Conservation (phyloP, 78 protist genomes). For the Dictyostelium discoideum region DNA sequence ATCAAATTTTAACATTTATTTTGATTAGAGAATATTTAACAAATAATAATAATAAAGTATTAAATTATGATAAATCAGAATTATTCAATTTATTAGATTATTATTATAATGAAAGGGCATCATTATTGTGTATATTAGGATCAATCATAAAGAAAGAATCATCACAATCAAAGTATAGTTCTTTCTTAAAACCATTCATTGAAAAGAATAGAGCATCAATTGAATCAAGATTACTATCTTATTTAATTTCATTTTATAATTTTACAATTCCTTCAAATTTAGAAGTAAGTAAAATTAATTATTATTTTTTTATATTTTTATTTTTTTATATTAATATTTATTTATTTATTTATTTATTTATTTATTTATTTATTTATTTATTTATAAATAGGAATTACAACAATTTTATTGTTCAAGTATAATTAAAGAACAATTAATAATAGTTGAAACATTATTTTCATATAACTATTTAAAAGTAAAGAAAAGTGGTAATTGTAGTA, state of each 20-base stretch:
- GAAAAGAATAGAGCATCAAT: conserved; percentile 6
- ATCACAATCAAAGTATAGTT: not conserved
- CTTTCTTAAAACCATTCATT: not conserved
- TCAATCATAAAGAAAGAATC: conserved; percentile 28
- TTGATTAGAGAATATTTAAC: conserved; percentile 30
- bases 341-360: not conserved
- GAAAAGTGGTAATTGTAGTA: not conserved
- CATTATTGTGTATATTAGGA: conserved; percentile 24
- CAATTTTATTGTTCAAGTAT: not conserved
- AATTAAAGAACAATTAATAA: conserved; percentile 16
- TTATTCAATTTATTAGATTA: conserved; percentile 5
- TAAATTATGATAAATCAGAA: conserved; percentile 23
- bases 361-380: not conserved
- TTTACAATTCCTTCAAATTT: conserved; percentile 37
- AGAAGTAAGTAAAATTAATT: not conserved
- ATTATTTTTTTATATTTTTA: no score
- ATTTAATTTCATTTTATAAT: not conserved
- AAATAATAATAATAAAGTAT: not conserved
- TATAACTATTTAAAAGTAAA: conserved; percentile 1
- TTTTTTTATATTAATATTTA: not conserved
- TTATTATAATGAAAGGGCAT: conserved; percentile 42
- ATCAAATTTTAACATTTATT: conserved; percentile 37
- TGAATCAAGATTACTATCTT: conserved; percentile 1
- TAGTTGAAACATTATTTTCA: conserved; percentile 21
- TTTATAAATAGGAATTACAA: not conserved